These are phyloP conservation scores for Coniochaeta sp. DNA, from an alignment of 2,329 filamentous ascomycete species.

Conservation along the genomic window DNA sequence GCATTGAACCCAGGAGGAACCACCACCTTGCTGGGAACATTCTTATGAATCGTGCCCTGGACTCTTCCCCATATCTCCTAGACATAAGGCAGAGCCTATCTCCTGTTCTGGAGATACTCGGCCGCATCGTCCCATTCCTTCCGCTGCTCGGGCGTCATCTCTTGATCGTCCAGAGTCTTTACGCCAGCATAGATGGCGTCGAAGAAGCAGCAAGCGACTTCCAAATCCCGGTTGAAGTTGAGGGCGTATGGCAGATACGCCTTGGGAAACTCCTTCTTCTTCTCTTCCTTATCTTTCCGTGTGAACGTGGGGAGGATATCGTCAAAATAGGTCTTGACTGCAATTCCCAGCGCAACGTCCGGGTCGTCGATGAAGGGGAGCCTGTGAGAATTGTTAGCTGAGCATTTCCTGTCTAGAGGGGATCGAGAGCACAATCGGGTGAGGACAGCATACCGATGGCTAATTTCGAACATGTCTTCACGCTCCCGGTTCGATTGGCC, in stretches of 20 bases:
- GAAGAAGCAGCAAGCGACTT: constrained; percentile 50
- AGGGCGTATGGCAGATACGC: constrained; percentile 52
- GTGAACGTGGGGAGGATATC: constrained; percentile 28
- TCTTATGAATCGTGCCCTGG: neutral
- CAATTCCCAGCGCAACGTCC: constrained; percentile 70
- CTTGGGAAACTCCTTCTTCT: constrained; percentile 42
- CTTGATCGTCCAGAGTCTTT: constrained; percentile 41
- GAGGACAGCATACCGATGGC: constrained; percentile 53
- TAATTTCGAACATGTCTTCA: constrained; percentile 60
- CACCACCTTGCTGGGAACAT: no score
- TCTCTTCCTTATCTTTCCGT: constrained; percentile 17
- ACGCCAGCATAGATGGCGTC: constrained; percentile 50
- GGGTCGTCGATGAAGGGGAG: constrained; percentile 36
- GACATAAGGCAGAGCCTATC: constrained; percentile 7
- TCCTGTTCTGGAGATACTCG: constrained; percentile 39
- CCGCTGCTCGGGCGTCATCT: constrained; percentile 39
- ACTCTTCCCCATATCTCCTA: neutral
- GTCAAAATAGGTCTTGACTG: constrained; percentile 66
- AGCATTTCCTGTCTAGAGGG: constrained; percentile 2
- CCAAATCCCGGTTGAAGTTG: constrained; percentile 52
- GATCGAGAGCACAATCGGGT: neutral
- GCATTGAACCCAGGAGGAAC: neutral
- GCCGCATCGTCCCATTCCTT: constrained; percentile 48
- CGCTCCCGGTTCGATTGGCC: constrained; percentile 69
- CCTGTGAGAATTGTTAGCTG: constrained; percentile 9